These are phyloP conservation scores for Boletus subparvulus DNA, from an alignment of 768 basidiomycete genomes.

Conservation along the genomic window DNA sequence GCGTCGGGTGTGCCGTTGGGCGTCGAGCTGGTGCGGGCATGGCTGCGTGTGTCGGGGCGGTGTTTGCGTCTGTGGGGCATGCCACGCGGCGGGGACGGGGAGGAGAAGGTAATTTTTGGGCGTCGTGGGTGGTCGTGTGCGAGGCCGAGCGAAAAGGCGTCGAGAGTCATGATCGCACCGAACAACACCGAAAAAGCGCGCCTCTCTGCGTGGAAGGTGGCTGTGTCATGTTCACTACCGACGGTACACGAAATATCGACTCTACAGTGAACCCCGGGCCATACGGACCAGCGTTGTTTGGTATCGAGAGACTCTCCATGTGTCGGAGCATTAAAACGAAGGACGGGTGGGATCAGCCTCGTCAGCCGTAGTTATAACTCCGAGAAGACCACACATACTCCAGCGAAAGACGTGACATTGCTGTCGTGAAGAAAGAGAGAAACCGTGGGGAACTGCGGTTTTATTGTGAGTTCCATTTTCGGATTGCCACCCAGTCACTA, in stretches of 20 bases:
- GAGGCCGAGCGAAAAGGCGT: slow-evolving; percentile 36
- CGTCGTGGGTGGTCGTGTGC: slow-evolving; percentile 37
- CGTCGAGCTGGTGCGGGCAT: slow-evolving; percentile 5
- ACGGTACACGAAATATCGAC: slow-evolving; percentile 21
- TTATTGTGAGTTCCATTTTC: too few species aligned
- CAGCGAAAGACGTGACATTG: too few species aligned
- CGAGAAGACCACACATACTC: slow-evolving; percentile 36
- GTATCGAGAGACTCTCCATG: slow-evolving; percentile 58
- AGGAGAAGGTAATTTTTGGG: slow-evolving; percentile 45
- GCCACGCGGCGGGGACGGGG: slow-evolving; percentile 30
- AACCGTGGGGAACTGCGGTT: too few species aligned
- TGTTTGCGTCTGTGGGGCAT: slow-evolving; percentile 31
- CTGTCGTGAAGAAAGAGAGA: too few species aligned
- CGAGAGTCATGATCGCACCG: slow-evolving; percentile 26
- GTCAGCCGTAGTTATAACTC: slow-evolving; percentile 87
- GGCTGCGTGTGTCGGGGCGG: slow-evolving; percentile 12
- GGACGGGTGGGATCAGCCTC: slow-evolving; percentile 60
- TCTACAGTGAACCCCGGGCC: slow-evolving; percentile 35
- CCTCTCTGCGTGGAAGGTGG: background rate
- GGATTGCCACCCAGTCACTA: too few species aligned
- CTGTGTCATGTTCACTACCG: slow-evolving; percentile 8
- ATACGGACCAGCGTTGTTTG: slow-evolving; percentile 46
- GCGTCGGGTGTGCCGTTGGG: slow-evolving; percentile 8
- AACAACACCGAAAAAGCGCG: background rate
- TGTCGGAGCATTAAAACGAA: slow-evolving; percentile 87